Percentiles rank a stretch among this genome's conserved stretches.
phyloP scores from a whole-genome alignment of 352 stramenopile genomes.

The Pythium plurisporium region DNA sequence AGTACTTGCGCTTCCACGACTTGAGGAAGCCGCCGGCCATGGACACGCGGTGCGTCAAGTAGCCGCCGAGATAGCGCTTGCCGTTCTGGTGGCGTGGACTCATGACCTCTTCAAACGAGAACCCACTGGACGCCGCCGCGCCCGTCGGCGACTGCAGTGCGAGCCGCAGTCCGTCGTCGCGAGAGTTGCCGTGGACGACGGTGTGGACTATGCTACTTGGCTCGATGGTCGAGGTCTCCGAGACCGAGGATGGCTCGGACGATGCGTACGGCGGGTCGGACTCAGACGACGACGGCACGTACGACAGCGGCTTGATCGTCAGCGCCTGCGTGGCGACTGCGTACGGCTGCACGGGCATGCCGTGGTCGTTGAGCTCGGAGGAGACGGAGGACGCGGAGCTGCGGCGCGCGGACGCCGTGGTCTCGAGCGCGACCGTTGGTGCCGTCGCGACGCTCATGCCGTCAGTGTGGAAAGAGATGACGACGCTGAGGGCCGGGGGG shows the following conservation, averaged over 20 bases:
- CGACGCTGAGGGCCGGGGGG: too few relatives aligned
- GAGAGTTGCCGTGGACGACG: not conserved
- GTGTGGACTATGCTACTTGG: too few relatives aligned
- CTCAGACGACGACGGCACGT: constrained; percentile 6
- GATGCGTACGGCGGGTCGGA: not conserved
- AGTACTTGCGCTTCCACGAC: constrained; percentile 68
- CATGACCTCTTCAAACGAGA: constrained; percentile 44
- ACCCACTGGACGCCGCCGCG: constrained; percentile 14
- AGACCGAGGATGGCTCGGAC: constrained; percentile 5
- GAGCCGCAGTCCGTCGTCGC: constrained; percentile 1
- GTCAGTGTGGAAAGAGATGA: not conserved
- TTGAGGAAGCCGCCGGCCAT: constrained; percentile 63
- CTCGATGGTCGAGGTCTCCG: constrained; percentile 7
- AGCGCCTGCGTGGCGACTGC: too few relatives aligned
- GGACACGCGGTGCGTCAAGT: constrained; percentile 49
- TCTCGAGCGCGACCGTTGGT: constrained; percentile 10
- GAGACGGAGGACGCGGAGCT: constrained; percentile 24
- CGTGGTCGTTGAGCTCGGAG: constrained; percentile 24
- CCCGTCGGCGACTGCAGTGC: constrained; percentile 21
- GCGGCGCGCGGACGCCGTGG: constrained; percentile 13
- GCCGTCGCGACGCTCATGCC: constrained; percentile 1
- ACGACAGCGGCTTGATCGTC: constrained; percentile 13
- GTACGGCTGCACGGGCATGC: constrained; percentile 23
- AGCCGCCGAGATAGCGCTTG: constrained; percentile 52
- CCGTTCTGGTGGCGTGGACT: constrained; percentile 53